Conservation (phyloP, 2,329 filamentous ascomycete species). For the Mycosphaerella arachidis region DNA sequence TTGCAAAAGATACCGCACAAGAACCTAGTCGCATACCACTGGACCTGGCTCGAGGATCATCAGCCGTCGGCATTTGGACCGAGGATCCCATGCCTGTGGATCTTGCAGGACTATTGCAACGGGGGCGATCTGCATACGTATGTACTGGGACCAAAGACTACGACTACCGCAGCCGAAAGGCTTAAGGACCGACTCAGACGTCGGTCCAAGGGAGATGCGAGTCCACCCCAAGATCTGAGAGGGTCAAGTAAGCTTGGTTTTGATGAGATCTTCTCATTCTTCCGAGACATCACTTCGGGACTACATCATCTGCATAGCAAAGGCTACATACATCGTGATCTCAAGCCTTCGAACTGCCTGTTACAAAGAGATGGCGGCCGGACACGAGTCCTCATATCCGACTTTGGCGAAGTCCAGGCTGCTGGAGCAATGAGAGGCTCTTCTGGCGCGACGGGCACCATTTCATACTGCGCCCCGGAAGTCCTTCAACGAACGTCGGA, state of each 20-base stretch:
- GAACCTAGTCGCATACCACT: constrained; percentile 92
- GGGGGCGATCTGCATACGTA: constrained; percentile 84
- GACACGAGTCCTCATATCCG: constrained; percentile 81
- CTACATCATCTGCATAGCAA: constrained; percentile 83
- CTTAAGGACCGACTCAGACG: constrained; percentile 83
- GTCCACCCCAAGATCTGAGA: constrained; percentile 53
- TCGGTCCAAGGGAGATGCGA: constrained; percentile 70
- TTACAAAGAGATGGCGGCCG: constrained; percentile 66
- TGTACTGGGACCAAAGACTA: constrained; percentile 68
- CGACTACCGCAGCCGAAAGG: constrained; percentile 69
- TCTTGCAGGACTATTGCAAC: constrained; percentile 97
- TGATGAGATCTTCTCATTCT: constrained; percentile 94
- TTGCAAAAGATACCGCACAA: constrained; percentile 88
- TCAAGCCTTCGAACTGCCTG: constrained; percentile 94
- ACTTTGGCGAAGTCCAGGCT: constrained; percentile 93
- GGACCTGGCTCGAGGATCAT: constrained; percentile 93
- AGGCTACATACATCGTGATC: constrained; percentile 91
- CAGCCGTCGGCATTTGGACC: constrained; percentile 80
- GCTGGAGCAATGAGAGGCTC: constrained; percentile 78
- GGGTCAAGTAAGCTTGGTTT: constrained; percentile 60
- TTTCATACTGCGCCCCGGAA: constrained; percentile 87
- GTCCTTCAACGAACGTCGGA: constrained; percentile 63
- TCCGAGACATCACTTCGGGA: constrained; percentile 90
- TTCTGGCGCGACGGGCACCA: constrained; percentile 89
- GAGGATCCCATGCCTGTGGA: constrained; percentile 89